Percentiles rank a stretch among this genome's conserved stretches.
Evolutionary conservation across 1,284 basidiomycete species (phyloP).

Genomic region (Tylopilus sp.): DNA sequence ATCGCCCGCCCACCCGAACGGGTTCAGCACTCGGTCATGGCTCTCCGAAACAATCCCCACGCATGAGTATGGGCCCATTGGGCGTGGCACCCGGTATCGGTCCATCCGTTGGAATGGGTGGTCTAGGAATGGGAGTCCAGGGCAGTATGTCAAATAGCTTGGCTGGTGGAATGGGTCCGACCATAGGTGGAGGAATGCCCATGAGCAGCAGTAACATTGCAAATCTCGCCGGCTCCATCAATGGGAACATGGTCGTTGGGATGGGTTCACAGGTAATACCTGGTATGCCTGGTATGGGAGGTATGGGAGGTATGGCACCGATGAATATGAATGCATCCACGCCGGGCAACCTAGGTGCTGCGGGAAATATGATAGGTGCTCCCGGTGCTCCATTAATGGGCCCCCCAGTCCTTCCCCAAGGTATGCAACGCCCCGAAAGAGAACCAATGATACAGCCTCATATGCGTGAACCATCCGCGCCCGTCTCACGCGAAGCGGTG

Average conservation of each 20-base stretch:
- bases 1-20: constrained; percentile 30
- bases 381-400: constrained; percentile 23
- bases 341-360: constrained; percentile 14
- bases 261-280: constrained; percentile 23
- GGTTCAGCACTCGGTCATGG: constrained; percentile 26
- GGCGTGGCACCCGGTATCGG: background rate
- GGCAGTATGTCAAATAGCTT: constrained; percentile 14
- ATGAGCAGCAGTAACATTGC: constrained; percentile 15
- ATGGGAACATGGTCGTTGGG: constrained; percentile 17
- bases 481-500: constrained; percentile 27
- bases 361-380: constrained; percentile 18
- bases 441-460: constrained; percentile 27
- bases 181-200: constrained; percentile 13
- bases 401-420: constrained; percentile 29
- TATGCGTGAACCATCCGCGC: constrained; percentile 23
- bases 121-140: constrained; percentile 9
- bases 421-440: constrained; percentile 25
- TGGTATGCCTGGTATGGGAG: constrained; percentile 13
- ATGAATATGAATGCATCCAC: constrained; percentile 20
- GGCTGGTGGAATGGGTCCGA: constrained; percentile 9
- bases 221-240: constrained; percentile 12
- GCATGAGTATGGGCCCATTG: constrained; percentile 19
- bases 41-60: constrained; percentile 31
- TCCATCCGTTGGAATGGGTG: constrained; percentile 8
- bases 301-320: constrained; percentile 18